Conservation (phyloP, 495 filamentous ascomycete genomes). For the Trichoderma erinaceum region DNA sequence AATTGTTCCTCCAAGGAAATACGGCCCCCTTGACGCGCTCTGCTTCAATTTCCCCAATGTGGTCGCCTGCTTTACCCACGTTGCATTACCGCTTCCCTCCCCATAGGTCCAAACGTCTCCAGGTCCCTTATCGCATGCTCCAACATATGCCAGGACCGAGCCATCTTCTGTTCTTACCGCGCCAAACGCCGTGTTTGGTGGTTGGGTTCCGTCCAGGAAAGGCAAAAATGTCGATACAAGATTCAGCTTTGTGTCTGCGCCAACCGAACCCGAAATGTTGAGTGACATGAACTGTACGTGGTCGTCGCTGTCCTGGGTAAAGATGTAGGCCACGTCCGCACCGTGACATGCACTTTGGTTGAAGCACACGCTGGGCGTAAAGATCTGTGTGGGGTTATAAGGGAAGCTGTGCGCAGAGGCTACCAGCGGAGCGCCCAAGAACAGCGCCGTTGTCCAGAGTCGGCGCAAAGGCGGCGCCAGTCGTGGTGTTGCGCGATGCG, state of each 20-base stretch:
- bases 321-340: slow-evolving; percentile 49
- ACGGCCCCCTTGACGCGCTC: slow-evolving; percentile 42
- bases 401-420: slow-evolving; percentile 39
- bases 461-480: neutral
- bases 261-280: slow-evolving; percentile 53
- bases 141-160: slow-evolving; percentile 61
- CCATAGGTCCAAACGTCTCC: slow-evolving; percentile 36
- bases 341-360: slow-evolving; percentile 21
- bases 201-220: slow-evolving; percentile 45
- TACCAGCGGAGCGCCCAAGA: neutral
- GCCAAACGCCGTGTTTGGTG: slow-evolving; percentile 46
- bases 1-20: slow-evolving; percentile 61
- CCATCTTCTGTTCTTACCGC: slow-evolving; percentile 60
- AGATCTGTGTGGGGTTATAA: slow-evolving; percentile 67
- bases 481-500: slow-evolving; percentile 3
- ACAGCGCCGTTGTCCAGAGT: neutral
- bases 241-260: slow-evolving; percentile 44
- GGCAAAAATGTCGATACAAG: slow-evolving; percentile 59
- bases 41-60: slow-evolving; percentile 21
- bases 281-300: slow-evolving; percentile 53
- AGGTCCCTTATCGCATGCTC: slow-evolving; percentile 51
- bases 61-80: slow-evolving; percentile 27
- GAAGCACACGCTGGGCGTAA: slow-evolving; percentile 43
- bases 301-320: slow-evolving; percentile 40
- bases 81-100: slow-evolving; percentile 18